Percentiles rank a stretch among this genome's conserved stretches.
phyloP scores from a whole-genome alignment of 352 stramenopile species.

The Phytophthora ramorum region DNA sequence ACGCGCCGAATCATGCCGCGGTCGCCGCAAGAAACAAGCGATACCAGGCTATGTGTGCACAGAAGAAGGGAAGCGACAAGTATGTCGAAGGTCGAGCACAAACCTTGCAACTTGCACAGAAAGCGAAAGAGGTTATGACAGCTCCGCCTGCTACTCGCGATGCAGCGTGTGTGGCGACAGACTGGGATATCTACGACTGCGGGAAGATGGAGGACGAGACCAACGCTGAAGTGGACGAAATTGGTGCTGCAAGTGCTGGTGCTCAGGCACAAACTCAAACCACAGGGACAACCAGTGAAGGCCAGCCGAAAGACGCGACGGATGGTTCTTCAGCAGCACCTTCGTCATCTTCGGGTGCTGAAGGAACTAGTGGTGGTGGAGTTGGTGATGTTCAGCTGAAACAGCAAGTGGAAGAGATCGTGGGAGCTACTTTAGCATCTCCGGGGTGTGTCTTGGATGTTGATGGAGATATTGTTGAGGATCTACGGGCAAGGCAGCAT shows the following conservation, averaged over 20 bases:
- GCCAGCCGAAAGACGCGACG: slow-evolving; percentile 18
- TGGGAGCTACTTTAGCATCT: slow-evolving; percentile 74
- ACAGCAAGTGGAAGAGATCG: slow-evolving; percentile 82
- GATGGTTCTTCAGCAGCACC: slow-evolving; percentile 9
- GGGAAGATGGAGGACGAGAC: slow-evolving; percentile 33
- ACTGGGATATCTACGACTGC: slow-evolving; percentile 91
- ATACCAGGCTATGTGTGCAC: slow-evolving; percentile 66
- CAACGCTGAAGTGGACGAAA: slow-evolving; percentile 39
- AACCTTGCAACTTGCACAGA: slow-evolving; percentile 79
- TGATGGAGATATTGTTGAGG: slow-evolving; percentile 80
- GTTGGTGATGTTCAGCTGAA: slow-evolving; percentile 67
- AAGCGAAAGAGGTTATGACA: slow-evolving; percentile 87
- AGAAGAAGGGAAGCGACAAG: slow-evolving; percentile 84
- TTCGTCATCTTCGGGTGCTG: slow-evolving; percentile 10
- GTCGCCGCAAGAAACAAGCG: slow-evolving; percentile 66
- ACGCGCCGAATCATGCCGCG: slow-evolving; percentile 51
- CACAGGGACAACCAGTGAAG: slow-evolving; percentile 19
- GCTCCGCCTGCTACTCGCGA: slow-evolving; percentile 77
- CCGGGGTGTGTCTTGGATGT: slow-evolving; percentile 82
- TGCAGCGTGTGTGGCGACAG: slow-evolving; percentile 71
- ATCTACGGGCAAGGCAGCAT: slow-evolving; percentile 64
- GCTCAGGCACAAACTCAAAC: slow-evolving; percentile 15
- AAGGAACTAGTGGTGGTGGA: slow-evolving; percentile 31
- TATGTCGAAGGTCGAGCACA: slow-evolving; percentile 70
- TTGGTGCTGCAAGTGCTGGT: not conserved